Evolutionary conservation across 352 stramenopile species (phyloP).

Genomic region (Phytophthora lateralis): DNA sequence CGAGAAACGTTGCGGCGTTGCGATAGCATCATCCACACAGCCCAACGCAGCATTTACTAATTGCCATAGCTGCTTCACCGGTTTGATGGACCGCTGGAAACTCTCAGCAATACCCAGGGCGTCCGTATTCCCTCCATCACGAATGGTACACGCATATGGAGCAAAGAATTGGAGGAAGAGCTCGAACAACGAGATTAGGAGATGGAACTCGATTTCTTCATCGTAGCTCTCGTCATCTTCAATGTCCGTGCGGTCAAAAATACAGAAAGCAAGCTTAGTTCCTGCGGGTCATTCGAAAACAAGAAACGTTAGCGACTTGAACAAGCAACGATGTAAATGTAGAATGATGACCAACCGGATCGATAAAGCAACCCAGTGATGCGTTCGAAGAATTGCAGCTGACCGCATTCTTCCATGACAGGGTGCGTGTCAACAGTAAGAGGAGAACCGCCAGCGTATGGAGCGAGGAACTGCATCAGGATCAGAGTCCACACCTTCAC

Average conservation of each 20-base stretch:
- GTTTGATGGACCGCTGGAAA: conserved; percentile 45
- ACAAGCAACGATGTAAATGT: not conserved
- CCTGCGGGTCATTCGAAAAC: conserved; percentile 25
- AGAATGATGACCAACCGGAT: conserved; percentile 34
- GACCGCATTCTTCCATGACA: conserved; percentile 27
- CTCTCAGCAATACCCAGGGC: conserved; percentile 24
- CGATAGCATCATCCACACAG: conserved; percentile 52
- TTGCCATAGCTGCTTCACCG: conserved; percentile 57
- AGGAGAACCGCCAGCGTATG: conserved; percentile 32
- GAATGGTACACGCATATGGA: conserved; percentile 46
- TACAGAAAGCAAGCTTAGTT: conserved; percentile 68
- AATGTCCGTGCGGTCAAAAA: conserved; percentile 70
- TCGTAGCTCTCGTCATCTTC: conserved; percentile 79
- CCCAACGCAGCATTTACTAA: conserved; percentile 48
- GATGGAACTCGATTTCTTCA: conserved; percentile 73
- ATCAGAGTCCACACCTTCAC: conserved; percentile 74
- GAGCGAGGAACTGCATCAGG: conserved; percentile 47
- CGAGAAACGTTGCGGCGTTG: conserved; percentile 66
- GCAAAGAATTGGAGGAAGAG: conserved; percentile 67
- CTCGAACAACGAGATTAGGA: conserved; percentile 60
- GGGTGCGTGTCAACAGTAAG: conserved; percentile 25
- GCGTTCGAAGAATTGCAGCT: conserved; percentile 42
- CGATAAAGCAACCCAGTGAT: conserved; percentile 48
- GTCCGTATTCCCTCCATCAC: conserved; percentile 1
- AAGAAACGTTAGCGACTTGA: not conserved